Conservation (phyloP, 2,329 filamentous ascomycete genomes). For the Salinomyces thailandicus region DNA sequence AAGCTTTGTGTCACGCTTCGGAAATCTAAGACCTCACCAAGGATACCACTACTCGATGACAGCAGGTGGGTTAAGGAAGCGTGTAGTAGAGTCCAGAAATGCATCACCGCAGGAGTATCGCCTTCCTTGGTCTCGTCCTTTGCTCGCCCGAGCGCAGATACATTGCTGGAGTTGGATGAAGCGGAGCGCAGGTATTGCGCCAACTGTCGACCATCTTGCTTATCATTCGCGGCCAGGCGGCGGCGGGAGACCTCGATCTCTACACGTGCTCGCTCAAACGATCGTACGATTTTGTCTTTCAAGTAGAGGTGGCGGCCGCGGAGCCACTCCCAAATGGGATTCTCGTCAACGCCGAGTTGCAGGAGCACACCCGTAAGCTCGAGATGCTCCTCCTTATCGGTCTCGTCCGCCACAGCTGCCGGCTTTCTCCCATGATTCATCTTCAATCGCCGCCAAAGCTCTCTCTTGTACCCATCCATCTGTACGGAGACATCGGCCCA, state of each 20-base stretch:
- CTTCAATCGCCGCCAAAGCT: constrained; percentile 69
- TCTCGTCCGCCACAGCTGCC: constrained; percentile 24
- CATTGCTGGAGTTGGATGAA: constrained; percentile 22
- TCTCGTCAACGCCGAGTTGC: constrained; percentile 91
- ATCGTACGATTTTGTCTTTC: constrained; percentile 70
- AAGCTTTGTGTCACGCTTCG: constrained; percentile 90
- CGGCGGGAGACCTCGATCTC: constrained; percentile 87
- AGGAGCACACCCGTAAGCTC: constrained; percentile 79
- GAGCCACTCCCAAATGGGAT: constrained; percentile 94
- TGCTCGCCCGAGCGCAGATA: constrained; percentile 3
- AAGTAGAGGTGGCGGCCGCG: constrained; percentile 80
- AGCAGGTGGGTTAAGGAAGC: constrained; percentile 64
- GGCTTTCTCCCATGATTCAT: constrained; percentile 18
- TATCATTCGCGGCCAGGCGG: constrained; percentile 62
- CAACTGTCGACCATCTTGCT: constrained; percentile 57
- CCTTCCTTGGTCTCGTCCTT: constrained; percentile 43
- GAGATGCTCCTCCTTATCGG: constrained; percentile 67
- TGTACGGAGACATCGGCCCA: constrained; percentile 90
- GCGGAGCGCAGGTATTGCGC: constrained; percentile 69
- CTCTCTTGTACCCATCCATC: constrained; percentile 74
- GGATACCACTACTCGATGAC: constrained; percentile 61
- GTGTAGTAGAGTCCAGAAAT: constrained; percentile 86
- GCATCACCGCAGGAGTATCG: constrained; percentile 72
- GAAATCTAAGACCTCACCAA: constrained; percentile 85
- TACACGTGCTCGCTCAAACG: constrained; percentile 75